Conservation (phyloP, 441 rosid genomes). For the Erysimum cheiri region DNA sequence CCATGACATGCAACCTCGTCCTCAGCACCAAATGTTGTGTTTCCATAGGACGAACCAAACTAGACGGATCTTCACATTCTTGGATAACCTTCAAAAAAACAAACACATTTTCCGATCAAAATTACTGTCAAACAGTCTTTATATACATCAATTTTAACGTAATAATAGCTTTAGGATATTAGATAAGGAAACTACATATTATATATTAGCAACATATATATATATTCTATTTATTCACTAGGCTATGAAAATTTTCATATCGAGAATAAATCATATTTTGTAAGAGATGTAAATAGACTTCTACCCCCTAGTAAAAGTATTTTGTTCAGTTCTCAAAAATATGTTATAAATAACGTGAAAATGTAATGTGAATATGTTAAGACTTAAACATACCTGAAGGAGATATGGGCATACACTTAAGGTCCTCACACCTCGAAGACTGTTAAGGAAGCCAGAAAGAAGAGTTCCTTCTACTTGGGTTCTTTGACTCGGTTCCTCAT, state of each 20-base stretch:
- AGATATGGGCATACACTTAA: constrained; percentile 51
- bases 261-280: not conserved
- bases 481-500: constrained; percentile 18
- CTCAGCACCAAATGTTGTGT: constrained; percentile 49
- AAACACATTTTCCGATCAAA: not conserved
- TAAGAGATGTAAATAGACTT: not conserved
- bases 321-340: not conserved
- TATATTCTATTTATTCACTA: not conserved
- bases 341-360: constrained; percentile 3
- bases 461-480: constrained; percentile 17
- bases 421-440: constrained; percentile 36
- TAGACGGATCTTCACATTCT: constrained; percentile 32
- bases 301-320: not conserved
- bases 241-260: not conserved
- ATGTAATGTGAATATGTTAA: not conserved
- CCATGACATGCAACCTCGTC: constrained; percentile 40
- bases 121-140: not conserved
- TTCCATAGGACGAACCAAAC: constrained; percentile 7
- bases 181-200: not conserved
- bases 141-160: not conserved
- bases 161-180: not conserved
- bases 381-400: constrained; percentile 52
- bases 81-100: constrained; percentile 46
- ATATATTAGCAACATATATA: not conserved
- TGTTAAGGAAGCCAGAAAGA: constrained; percentile 38